Evolutionary conservation across 768 basidiomycete species (phyloP).

Genomic region (Lactarius tabidus): DNA sequence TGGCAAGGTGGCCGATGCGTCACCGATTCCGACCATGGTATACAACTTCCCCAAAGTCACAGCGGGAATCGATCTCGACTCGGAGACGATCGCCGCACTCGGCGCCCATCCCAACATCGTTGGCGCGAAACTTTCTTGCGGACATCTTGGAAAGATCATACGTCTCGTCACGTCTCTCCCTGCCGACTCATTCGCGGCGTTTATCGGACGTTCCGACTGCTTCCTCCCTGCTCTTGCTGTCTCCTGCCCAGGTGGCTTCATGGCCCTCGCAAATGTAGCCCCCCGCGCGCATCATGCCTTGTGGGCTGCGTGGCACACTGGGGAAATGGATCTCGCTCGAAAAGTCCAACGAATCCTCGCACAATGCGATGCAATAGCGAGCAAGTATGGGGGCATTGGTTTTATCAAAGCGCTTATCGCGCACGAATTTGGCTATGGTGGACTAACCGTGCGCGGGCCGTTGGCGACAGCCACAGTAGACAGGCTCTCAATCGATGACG

Average conservation of each 20-base stretch:
- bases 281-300: constrained; percentile 21
- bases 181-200: constrained; percentile 57
- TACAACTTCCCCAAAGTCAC: constrained; percentile 86
- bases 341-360: constrained; percentile 55
- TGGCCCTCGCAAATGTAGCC: constrained; percentile 56
- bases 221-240: constrained; percentile 60
- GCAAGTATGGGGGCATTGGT: constrained; percentile 61
- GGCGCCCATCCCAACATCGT: constrained; percentile 81
- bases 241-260: constrained; percentile 62
- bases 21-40: constrained; percentile 69
- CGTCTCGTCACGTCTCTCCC: constrained; percentile 61
- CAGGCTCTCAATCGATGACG: constrained; percentile 24
- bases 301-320: constrained; percentile 28
- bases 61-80: constrained; percentile 80
- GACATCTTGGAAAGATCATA: constrained; percentile 78
- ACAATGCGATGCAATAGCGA: constrained; percentile 62
- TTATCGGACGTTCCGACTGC: constrained; percentile 70
- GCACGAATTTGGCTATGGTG: constrained; percentile 62
- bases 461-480: constrained; percentile 25
- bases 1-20: constrained; percentile 59
- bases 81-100: constrained; percentile 65
- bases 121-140: constrained; percentile 82
- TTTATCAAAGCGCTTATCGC: constrained; percentile 63
- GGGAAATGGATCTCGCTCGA: constrained; percentile 56
- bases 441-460: constrained; percentile 32